phyloP scores from a whole-genome alignment of 192 early-diverging fungal species.

The Entomortierella beljakovae region DNA sequence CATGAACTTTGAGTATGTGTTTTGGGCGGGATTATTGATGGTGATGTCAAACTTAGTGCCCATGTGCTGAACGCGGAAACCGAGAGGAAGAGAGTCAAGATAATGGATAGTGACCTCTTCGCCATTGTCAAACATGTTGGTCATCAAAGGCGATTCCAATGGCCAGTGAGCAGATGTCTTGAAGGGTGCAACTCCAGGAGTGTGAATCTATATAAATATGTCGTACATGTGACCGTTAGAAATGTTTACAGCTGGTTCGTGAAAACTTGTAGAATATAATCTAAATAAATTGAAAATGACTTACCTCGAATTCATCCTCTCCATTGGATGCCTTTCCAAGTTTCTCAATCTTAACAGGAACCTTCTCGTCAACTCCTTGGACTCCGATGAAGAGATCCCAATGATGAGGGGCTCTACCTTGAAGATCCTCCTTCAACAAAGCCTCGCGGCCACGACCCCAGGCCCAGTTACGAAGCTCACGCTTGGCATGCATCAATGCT shows the following conservation, averaged over 20 bases:
- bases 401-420: constrained; percentile 38
- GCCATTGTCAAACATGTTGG: constrained; percentile 57
- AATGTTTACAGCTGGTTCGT: background rate
- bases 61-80: constrained; percentile 83
- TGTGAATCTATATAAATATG: constrained; percentile 32
- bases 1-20: constrained; percentile 76
- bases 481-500: constrained; percentile 74
- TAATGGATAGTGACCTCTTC: constrained; percentile 75
- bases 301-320: constrained; percentile 59
- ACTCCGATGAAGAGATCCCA: constrained; percentile 67
- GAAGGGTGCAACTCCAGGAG: constrained; percentile 36
- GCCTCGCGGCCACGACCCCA: constrained; percentile 64
- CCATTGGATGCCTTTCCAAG: constrained; percentile 47
- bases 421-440: constrained; percentile 49
- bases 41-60: constrained; percentile 88
- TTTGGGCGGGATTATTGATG: constrained; percentile 71
- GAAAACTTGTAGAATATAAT: background rate
- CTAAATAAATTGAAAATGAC: background rate
- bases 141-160: constrained; percentile 78
- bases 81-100: constrained; percentile 76
- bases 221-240: background rate
- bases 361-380: constrained; percentile 56
- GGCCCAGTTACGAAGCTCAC: constrained; percentile 69
- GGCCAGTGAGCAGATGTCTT: constrained; percentile 73
- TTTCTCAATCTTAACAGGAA: constrained; percentile 61